Base-by-base conservation (phyloP, 2,329 filamentous ascomycete genomes). In the Alternaria angustiovoidea region DNA sequence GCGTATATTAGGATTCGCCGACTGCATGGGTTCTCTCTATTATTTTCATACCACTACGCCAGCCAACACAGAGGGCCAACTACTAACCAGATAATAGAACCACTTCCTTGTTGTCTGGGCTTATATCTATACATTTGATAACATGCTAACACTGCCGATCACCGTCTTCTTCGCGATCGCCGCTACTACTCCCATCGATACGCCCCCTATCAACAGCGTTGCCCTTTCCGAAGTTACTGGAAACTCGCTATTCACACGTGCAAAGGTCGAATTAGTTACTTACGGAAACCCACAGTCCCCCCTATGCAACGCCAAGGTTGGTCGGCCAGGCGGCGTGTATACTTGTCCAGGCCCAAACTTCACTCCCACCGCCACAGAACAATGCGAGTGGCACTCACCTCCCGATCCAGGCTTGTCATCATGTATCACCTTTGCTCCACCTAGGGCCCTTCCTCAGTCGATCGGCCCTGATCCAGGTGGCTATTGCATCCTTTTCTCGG, bases 321-420 rank as follows among this genome's bases (percentile, higher is more conserved):
- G 53, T 22, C 20, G 46, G 22, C 43, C 53, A 0, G 53, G 53
- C 24, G 43, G 43, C 24, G 43, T 56, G 16, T 56, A 56, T 32
- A 38, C 47, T 11, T 49, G 53, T 22, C 53, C 43, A 9, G 16
- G 24, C 0, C 43, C 53, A 7, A n/a, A 41, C 22, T 56, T 56
- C 34, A 43, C 38, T 1, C 30, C 53, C 11, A 42, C 53, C 7
- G 42, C 43, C 16, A 41, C 44, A 14, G 34, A 49, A 14, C 12
- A n/a, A 34, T 56, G 54, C 43, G 18, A 34, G 14, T 56, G 44
- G 54, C 18, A 24, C 8, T 20, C 34, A 7, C 53, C 53, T 24
- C 26, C 42, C 9, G 22, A 18, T 47, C n/a, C 36, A 3, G 36
- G 16, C 36, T n/a, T 38, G 4, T 38, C 7, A 1, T n/a, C 3